These are phyloP conservation scores for Buxus sempervirens DNA, from an alignment of 164 flowering plant genomes.

Conservation along the genomic window DNA sequence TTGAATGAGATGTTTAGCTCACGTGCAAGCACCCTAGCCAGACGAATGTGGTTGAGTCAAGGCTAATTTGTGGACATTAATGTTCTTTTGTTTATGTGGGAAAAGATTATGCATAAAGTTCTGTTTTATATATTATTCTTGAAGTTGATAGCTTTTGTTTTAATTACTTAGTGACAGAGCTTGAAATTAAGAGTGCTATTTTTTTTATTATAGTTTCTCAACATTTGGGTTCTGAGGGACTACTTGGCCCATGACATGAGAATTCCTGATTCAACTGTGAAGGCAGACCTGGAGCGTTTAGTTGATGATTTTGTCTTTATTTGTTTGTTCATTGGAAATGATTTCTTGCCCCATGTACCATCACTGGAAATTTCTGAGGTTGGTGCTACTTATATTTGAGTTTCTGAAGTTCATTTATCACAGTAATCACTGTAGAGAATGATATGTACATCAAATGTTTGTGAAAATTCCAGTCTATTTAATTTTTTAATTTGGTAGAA, in stretches of 20 bases:
- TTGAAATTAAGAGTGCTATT: neutral
- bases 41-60: too few species aligned
- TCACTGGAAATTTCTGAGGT: conserved; percentile 51
- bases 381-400: neutral
- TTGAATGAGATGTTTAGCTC: too few species aligned
- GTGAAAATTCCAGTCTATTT: neutral
- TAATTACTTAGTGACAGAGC: neutral
- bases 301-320: conserved; percentile 66
- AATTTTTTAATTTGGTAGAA: neutral
- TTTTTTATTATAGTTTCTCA: conserved; percentile 41
- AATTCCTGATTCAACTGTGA: conserved; percentile 25
- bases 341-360: conserved; percentile 61
- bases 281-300: conserved; percentile 41
- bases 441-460: neutral
- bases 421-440: neutral
- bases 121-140: too few species aligned
- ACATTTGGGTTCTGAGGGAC: conserved; percentile 50
- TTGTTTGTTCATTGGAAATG: conserved; percentile 63
- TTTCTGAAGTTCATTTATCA: neutral
- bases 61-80: too few species aligned
- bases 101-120: too few species aligned
- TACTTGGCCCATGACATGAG: conserved; percentile 40
- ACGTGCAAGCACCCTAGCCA: too few species aligned
- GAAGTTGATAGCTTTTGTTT: neutral
- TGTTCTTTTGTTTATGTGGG: too few species aligned